phyloP scores from a whole-genome alignment of 2,329 filamentous ascomycete genomes.

The Claviceps sp. region DNA sequence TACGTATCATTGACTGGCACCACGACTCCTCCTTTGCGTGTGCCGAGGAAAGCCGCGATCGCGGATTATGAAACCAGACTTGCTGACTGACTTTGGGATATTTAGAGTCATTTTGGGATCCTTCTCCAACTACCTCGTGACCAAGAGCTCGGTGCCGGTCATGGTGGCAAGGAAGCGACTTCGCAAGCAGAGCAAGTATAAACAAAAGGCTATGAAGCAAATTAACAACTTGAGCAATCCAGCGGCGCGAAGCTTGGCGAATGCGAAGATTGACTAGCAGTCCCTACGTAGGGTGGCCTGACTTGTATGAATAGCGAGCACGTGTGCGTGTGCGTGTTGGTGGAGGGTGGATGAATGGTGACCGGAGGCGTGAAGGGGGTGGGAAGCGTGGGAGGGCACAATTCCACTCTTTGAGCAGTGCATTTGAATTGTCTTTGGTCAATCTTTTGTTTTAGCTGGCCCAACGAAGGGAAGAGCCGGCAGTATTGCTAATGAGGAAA shows the following conservation, averaged over 20 bases:
- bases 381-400: background rate
- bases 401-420: background rate
- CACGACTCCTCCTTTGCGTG: background rate
- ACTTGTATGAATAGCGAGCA: background rate
- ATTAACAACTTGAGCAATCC: slow-evolving; percentile 73
- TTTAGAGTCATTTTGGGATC: slow-evolving; percentile 80
- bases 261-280: slow-evolving; percentile 60
- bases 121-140: slow-evolving; percentile 94
- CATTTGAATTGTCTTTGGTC: background rate
- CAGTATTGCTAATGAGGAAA: background rate
- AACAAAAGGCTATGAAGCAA: slow-evolving; percentile 51
- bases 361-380: background rate
- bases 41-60: background rate
- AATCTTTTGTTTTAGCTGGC: background rate
- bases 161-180: slow-evolving; percentile 94
- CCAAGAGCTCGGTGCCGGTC: slow-evolving; percentile 89
- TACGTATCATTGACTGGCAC: slow-evolving; percentile 29
- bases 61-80: background rate
- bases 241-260: slow-evolving; percentile 50
- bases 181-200: slow-evolving; percentile 74
- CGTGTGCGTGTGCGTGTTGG: background rate
- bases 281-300: background rate
- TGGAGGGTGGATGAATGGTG: background rate
- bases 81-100: slow-evolving; percentile 17
- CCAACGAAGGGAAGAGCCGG: background rate